These are phyloP conservation scores for Blakeslea trispora DNA, from an alignment of 371 early-diverging fungal genomes.

Conservation along the genomic window DNA sequence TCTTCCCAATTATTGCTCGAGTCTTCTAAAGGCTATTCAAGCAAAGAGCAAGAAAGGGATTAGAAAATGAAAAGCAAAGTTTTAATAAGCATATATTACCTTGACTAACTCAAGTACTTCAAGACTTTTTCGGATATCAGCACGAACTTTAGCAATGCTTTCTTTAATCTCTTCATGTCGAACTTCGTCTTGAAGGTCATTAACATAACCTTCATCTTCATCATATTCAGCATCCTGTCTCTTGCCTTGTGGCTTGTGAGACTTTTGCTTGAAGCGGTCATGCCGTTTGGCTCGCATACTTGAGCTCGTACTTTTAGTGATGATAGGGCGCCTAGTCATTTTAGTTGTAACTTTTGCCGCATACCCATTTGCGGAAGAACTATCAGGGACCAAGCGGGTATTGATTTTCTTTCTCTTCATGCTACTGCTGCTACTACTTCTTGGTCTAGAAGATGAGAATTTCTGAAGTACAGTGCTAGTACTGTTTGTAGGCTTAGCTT, in stretches of 20 bases:
- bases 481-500: slow-evolving; percentile 2
- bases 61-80: background rate
- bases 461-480: slow-evolving; percentile 8
- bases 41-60: background rate
- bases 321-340: slow-evolving; percentile 16
- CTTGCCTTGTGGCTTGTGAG: slow-evolving; percentile 3
- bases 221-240: slow-evolving; percentile 2
- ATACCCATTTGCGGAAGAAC: slow-evolving; percentile 16
- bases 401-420: slow-evolving; percentile 6
- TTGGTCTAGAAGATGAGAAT: slow-evolving; percentile 8
- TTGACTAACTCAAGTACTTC: slow-evolving; percentile 53
- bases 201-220: slow-evolving; percentile 30
- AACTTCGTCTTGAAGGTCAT: slow-evolving; percentile 35
- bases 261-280: slow-evolving; percentile 4
- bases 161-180: slow-evolving; percentile 51
- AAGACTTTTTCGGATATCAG: slow-evolving; percentile 59
- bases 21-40: slow-evolving; percentile 39
- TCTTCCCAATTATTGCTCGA: slow-evolving; percentile 39
- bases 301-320: slow-evolving; percentile 27
- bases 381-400: slow-evolving; percentile 8
- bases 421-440: slow-evolving; percentile 7
- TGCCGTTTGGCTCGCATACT: slow-evolving; percentile 8
- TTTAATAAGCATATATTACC: slow-evolving; percentile 25
- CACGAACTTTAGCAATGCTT: slow-evolving; percentile 63
- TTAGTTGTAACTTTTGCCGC: slow-evolving; percentile 24